These are phyloP conservation scores for Chimonanthus praecox DNA, from an alignment of 164 flowering plant species.

Conservation along the genomic window DNA sequence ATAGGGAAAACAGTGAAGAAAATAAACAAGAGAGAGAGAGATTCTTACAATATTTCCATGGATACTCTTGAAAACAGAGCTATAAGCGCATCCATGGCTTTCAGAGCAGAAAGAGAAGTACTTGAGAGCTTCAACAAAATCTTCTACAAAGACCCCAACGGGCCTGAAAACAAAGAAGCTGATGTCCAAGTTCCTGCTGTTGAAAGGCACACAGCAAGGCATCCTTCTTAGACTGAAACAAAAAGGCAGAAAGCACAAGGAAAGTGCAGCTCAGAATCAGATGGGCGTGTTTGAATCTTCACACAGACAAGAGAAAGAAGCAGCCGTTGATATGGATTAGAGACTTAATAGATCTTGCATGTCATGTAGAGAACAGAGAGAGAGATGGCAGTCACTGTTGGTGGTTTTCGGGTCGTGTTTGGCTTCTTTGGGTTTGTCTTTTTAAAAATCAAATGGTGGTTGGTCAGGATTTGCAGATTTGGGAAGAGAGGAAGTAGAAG, in stretches of 20 bases:
- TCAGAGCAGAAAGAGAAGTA: slow-evolving; percentile 38
- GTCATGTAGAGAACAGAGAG: background rate
- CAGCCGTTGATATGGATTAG: background rate
- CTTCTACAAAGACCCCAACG: slow-evolving; percentile 23
- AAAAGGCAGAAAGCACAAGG: background rate
- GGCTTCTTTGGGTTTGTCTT: background rate
- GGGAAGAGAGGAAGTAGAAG: background rate
- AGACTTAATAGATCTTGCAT: background rate
- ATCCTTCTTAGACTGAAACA: slow-evolving; percentile 11
- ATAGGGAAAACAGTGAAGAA: too few species aligned
- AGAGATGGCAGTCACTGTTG: background rate
- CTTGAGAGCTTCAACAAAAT: slow-evolving; percentile 24
- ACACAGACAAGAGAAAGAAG: background rate
- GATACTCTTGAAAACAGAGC: slow-evolving; percentile 49
- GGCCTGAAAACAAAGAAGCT: slow-evolving; percentile 42
- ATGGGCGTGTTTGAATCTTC: background rate
- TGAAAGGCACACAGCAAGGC: slow-evolving; percentile 58
- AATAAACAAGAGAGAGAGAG: background rate
- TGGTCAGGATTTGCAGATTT: background rate
- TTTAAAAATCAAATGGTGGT: background rate
- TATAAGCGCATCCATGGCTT: slow-evolving; percentile 49
- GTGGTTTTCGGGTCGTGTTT: slow-evolving; percentile 4
- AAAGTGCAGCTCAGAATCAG: background rate
- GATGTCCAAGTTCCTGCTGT: slow-evolving; percentile 39
- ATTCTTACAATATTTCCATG: slow-evolving; percentile 58